A percentile compares a stretch with the other conserved stretches of the same genome.
Conservation (phyloP, 495 filamentous ascomycete species). For the Tuber indicum region DNA sequence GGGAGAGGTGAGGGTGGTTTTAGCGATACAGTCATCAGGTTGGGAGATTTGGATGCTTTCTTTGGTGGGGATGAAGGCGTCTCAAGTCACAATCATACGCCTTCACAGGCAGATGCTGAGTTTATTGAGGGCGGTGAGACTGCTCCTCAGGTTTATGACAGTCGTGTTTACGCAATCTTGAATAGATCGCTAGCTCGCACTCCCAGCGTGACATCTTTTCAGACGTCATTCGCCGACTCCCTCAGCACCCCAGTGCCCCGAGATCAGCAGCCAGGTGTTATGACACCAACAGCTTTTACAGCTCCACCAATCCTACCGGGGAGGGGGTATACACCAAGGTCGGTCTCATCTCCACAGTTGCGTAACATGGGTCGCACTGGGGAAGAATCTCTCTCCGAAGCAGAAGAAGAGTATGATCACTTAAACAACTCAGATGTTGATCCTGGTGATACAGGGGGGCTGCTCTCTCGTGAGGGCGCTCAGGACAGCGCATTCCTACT, state of each 20-base stretch:
- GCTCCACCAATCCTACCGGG: conserved; percentile 28
- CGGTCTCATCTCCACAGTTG: conserved; percentile 35
- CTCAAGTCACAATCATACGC: conserved; percentile 48
- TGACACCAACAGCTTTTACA: conserved; percentile 46
- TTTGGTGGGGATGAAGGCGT: conserved; percentile 60
- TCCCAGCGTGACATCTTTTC: conserved; percentile 69
- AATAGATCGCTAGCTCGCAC: conserved; percentile 61
- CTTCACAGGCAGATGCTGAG: conserved; percentile 50
- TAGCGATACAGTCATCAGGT: conserved; percentile 77
- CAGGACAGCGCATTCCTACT: conserved; percentile 32
- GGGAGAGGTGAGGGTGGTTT: conserved; percentile 55
- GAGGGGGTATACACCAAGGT: conserved; percentile 36
- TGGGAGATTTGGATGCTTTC: conserved; percentile 92
- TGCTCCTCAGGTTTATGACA: conserved; percentile 83
- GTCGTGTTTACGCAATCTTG: conserved; percentile 84
- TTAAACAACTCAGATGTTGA: conserved; percentile 34
- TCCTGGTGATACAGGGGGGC: conserved; percentile 20
- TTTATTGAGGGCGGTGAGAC: conserved; percentile 60
- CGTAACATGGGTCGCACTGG: conserved; percentile 34
- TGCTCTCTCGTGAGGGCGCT: conserved; percentile 27
- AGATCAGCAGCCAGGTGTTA: conserved; percentile 34
- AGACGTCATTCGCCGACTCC: conserved; percentile 74
- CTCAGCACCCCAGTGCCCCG: conserved; percentile 26
- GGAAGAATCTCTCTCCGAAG: conserved; percentile 37
- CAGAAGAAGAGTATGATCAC: conserved; percentile 35